Evolutionary conservation across 108 stramenopile species (phyloP), one percentile per base, ranked within the genome.

Genomic region (Cyclotella cryptica): DNA sequence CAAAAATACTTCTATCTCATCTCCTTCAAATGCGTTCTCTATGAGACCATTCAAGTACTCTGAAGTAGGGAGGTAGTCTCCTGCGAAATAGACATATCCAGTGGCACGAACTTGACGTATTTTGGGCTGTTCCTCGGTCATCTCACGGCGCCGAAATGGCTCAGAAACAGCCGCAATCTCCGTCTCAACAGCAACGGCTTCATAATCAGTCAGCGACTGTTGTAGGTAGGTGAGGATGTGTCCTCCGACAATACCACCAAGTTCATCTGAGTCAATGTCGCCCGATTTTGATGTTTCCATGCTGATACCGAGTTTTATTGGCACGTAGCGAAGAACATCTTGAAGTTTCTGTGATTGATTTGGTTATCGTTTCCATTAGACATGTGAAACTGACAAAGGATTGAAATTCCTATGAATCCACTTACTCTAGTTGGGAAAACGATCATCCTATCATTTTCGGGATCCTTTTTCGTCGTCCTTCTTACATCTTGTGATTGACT

Each of bases 191-290:
- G 28, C 27, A 13, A 39, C 45, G 11, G 35, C 22, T 26, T 45
- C 30, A 22, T 39, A 66, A 39, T 66, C 45, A 18, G 21, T 8
- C 45, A 66, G 21, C 7, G 24, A 45, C 43, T 66, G 45, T 47
- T 45, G 45, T 47, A 66, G 45, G 26, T 66, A 66, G 10, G 21
- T 26, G 14, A 66, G 45, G 12, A 66, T 22, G 13, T 66, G 44
- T 10, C 21, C 30, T 22, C 35, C 45, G 5, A 66, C 18, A 22
- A 66, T 66, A 24, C 13, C 26, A 46, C 45, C 26, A 43, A 66
- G 65, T 24, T 66, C 65, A 46, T 66, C 45, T 15, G 24, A 24
- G 45, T 66, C 65, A 7, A 66, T 46, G 14, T 66, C 45, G 18
- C 44, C 65, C 8, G 65, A 66, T 66, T 7, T 11, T 42, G 61